Conservation (phyloP, 2,329 filamentous ascomycete genomes). For the Colletotrichum coccodes region DNA sequence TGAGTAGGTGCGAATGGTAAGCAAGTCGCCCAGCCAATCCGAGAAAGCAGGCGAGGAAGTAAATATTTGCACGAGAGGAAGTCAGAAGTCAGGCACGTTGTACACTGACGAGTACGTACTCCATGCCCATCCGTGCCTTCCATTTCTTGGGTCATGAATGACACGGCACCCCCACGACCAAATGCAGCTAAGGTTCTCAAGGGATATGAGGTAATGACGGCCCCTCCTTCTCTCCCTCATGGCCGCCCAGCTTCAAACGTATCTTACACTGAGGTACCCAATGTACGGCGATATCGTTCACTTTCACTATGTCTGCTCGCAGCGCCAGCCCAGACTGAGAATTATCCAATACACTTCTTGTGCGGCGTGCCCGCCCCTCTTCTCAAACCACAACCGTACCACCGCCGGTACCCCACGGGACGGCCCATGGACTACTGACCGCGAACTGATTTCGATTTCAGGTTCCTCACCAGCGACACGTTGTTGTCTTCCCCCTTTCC, state of each 20-base stretch:
- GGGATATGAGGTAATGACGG: background rate
- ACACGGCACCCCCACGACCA: background rate
- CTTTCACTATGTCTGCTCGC: background rate
- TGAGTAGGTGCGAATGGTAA: background rate
- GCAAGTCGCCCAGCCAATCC: background rate
- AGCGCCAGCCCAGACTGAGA: conserved; percentile 1
- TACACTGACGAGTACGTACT: background rate
- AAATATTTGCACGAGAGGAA: background rate
- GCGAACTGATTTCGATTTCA: background rate
- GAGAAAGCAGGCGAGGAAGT: too few species aligned
- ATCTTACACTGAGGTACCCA: background rate
- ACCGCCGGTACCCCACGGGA: background rate
- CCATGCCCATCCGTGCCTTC: conserved; percentile 7
- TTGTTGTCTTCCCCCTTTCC: conserved; percentile 8
- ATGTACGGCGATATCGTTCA: background rate
- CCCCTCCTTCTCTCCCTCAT: background rate
- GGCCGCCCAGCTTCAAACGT: background rate
- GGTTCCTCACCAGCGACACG: background rate
- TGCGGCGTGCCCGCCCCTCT: too few species aligned
- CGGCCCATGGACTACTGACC: background rate
- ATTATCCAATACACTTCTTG: too few species aligned
- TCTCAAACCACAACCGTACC: background rate
- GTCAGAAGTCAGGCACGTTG: background rate
- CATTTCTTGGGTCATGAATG: background rate
- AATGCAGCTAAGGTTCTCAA: background rate